Base-by-base conservation (phyloP, 148 eudicot genomes). In the Rhododendron williamsianum region DNA sequence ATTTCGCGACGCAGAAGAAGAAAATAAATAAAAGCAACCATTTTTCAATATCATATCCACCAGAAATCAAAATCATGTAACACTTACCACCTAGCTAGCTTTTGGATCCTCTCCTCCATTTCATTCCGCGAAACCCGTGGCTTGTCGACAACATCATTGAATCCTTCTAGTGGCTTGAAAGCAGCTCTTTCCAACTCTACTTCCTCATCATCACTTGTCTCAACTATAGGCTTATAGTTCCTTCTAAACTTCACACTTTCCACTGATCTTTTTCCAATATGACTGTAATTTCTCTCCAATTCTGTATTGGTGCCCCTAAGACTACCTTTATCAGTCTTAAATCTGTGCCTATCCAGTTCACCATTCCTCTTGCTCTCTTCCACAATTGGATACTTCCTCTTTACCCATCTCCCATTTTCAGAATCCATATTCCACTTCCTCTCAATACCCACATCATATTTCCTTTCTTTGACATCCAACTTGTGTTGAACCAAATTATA, bases 91-190 rank as follows among this genome's bases (percentile, higher is more conserved):
- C 83, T 91, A 69, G 99, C 99, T 72, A 96, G 95, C 88, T 89
- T 96, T 83, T 95, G 97, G 81, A 96, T 91, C 90, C 98, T 92
- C 87, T 93, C 96, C 90, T 95, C 99, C 99, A 96, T 93, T 89
- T 93, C 98, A 81, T 87, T 88, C 78, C 88, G 90, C 25, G 98
- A 65, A 85, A 92, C 87, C 41, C 95, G 91, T 43, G 90, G 96
- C 88, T 88, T 81, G 80, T 85, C 93, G 18, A 84, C 86, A 43
- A 87, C 89, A 89, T 91, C 93, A 77, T 88, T 88, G 35, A 84
- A 65, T 69, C 86, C 83, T 69, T 89, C 92, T 38, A 89, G 38
- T 51, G 91, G 38, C 88, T 84, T 90, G 83, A 93, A 93, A 73
- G 92, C 89, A 72, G 88, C 93, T 84, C 92, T 90, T 85, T 91